phyloP scores from a whole-genome alignment of 345 rosid genomes.

The Mangifera indica region DNA sequence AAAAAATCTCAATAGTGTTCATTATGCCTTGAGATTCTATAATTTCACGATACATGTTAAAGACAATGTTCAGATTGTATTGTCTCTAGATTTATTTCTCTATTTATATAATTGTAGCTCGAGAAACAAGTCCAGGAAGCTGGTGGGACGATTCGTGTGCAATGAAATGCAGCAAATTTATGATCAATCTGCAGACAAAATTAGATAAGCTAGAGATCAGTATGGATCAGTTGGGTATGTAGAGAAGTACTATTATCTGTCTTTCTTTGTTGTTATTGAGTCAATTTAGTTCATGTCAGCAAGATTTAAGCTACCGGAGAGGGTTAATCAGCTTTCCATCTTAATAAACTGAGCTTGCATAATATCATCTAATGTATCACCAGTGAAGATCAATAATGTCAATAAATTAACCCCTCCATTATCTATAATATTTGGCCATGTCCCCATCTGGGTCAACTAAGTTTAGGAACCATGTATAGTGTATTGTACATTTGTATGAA shows the following conservation, averaged over 20 bases:
- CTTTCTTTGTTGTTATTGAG: slow-evolving; percentile 6
- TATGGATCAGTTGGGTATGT: slow-evolving; percentile 19
- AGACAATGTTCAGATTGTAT: no score
- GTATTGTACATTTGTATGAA: no score
- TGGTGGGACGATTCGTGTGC: slow-evolving; percentile 43
- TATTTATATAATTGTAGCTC: slow-evolving; percentile 36
- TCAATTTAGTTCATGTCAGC: neutral
- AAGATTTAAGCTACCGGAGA: slow-evolving; percentile 16
- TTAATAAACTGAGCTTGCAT: slow-evolving; percentile 20
- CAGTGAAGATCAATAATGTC: slow-evolving; percentile 24
- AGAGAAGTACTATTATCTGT: neutral
- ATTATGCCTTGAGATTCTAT: no score
- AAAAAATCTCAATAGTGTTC: neutral
- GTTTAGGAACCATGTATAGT: no score
- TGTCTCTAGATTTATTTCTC: neutral
- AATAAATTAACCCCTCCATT: no score
- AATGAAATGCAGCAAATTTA: slow-evolving; percentile 9
- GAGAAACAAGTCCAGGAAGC: slow-evolving; percentile 53
- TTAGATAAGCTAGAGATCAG: neutral
- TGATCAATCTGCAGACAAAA: neutral
- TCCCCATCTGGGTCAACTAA: no score
- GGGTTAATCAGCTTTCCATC: slow-evolving; percentile 25
- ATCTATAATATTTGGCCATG: no score
- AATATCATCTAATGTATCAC: slow-evolving; percentile 19
- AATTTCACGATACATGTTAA: no score